Evolutionary conservation across 2,329 filamentous ascomycete genomes (phyloP).

Genomic region (Coniosporium tulheliwenetii): DNA sequence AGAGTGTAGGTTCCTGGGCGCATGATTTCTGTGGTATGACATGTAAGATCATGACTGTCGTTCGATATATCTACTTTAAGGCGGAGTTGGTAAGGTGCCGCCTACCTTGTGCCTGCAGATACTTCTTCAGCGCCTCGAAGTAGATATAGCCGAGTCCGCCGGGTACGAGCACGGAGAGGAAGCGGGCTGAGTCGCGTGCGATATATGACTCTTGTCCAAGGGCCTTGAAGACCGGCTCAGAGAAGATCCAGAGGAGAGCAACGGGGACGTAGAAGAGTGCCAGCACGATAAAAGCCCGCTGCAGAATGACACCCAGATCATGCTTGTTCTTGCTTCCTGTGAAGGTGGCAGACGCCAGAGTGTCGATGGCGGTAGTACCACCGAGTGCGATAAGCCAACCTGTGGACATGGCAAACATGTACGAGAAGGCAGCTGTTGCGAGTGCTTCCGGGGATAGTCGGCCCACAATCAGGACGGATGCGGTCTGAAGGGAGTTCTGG

Average conservation of each 20-base stretch:
- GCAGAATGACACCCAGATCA: slow-evolving; percentile 63
- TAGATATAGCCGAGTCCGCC: slow-evolving; percentile 77
- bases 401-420: slow-evolving; percentile 88
- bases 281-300: slow-evolving; percentile 60
- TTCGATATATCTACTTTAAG: background rate
- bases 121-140: slow-evolving; percentile 62
- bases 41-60: slow-evolving; percentile 5
- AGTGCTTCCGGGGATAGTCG: slow-evolving; percentile 65
- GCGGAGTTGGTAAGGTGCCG: no score
- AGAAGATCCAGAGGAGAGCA: slow-evolving; percentile 57
- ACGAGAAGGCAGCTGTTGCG: slow-evolving; percentile 70
- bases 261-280: slow-evolving; percentile 58
- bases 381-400: slow-evolving; percentile 78
- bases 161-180: slow-evolving; percentile 58
- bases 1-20: slow-evolving; percentile 47
- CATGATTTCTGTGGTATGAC: slow-evolving; percentile 36
- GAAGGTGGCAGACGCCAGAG: slow-evolving; percentile 66
- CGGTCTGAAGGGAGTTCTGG: slow-evolving; percentile 72
- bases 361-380: slow-evolving; percentile 75
- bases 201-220: slow-evolving; percentile 69
- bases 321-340: slow-evolving; percentile 67
- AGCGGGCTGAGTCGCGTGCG: slow-evolving; percentile 55
- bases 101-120: slow-evolving; percentile 40
- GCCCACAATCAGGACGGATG: slow-evolving; percentile 69
- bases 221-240: slow-evolving; percentile 55